Percentiles rank a stretch among this genome's conserved stretches.
These are phyloP conservation scores for Leersia perrieri DNA, from an alignment of 176 grass and related monocot genomes.

Conservation along the genomic window DNA sequence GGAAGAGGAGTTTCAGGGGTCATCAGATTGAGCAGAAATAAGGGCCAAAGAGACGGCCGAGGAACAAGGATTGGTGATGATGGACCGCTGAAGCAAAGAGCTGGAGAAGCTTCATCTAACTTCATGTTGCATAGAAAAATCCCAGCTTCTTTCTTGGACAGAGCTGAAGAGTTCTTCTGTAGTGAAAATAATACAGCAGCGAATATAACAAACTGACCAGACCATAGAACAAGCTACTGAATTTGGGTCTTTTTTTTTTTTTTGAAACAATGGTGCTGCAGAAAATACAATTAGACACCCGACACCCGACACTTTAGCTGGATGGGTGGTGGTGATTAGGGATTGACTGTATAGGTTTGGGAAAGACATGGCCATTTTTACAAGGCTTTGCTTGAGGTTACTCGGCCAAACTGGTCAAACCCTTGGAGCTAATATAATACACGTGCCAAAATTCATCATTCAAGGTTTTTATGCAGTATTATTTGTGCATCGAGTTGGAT, in stretches of 20 bases:
- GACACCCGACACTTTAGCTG: neutral
- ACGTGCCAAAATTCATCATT: neutral
- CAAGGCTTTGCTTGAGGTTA: neutral
- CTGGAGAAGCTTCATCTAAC: conserved; percentile 53
- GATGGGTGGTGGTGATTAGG: neutral
- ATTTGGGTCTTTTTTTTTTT: neutral
- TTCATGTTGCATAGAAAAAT: conserved; percentile 91
- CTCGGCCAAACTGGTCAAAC: neutral
- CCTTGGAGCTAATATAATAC: neutral
- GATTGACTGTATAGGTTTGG: conserved; percentile 5
- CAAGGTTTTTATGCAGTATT: neutral
- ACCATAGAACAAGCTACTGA: neutral
- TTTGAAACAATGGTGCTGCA: conserved; percentile 7
- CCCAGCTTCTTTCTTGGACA: conserved; percentile 83
- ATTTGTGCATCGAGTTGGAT: neutral
- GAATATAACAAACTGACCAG: conserved; percentile 4
- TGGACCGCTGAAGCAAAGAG: conserved; percentile 60
- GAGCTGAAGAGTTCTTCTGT: conserved; percentile 86
- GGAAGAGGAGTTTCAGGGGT: conserved; percentile 54
- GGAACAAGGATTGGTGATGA: conserved; percentile 59
- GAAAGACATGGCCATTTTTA: neutral
- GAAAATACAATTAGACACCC: neutral
- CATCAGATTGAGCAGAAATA: conserved; percentile 56
- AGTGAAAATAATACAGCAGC: conserved; percentile 23
- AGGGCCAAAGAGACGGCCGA: conserved; percentile 66